Percentiles rank a stretch among this genome's conserved stretches.
Evolutionary conservation across 2,329 filamentous ascomycete species (phyloP).

Genomic region (Stylonectria norvegica): DNA sequence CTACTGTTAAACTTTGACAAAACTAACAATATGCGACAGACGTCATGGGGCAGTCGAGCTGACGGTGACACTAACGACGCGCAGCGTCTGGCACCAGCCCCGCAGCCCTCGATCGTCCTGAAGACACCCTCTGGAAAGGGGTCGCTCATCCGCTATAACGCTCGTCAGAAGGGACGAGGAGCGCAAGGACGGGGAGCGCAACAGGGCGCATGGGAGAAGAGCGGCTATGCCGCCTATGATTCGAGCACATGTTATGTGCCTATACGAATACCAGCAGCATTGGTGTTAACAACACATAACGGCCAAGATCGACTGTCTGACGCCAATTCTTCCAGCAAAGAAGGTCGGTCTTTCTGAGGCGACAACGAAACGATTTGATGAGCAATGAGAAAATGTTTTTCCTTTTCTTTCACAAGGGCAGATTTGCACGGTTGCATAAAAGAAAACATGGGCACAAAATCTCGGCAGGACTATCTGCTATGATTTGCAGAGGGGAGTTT

Average conservation of each 20-base stretch:
- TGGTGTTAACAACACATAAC: slow-evolving; percentile 20
- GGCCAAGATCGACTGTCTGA: slow-evolving; percentile 20
- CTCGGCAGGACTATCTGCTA: background rate
- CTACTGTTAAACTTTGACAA: background rate
- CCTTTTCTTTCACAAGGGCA: too few relatives aligned
- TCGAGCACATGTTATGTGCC: slow-evolving; percentile 36
- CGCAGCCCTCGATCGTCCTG: slow-evolving; percentile 40
- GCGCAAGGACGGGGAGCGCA: slow-evolving; percentile 21
- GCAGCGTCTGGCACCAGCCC: slow-evolving; percentile 58
- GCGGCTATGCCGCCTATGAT: slow-evolving; percentile 33
- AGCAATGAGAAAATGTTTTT: slow-evolving; percentile 2
- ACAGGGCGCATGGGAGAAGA: slow-evolving; percentile 30
- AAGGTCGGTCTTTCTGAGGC: slow-evolving; percentile 22
- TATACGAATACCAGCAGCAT: slow-evolving; percentile 26
- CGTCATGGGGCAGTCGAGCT: slow-evolving; percentile 90
- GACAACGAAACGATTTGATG: slow-evolving; percentile 20
- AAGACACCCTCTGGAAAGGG: slow-evolving; percentile 42
- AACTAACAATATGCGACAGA: slow-evolving; percentile 50
- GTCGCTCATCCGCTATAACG: slow-evolving; percentile 46
- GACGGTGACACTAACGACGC: slow-evolving; percentile 84
- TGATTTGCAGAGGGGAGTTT: background rate
- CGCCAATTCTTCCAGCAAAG: slow-evolving; percentile 19
- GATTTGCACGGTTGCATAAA: slow-evolving; percentile 1
- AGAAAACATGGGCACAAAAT: slow-evolving; percentile 4
- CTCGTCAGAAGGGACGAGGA: slow-evolving; percentile 39